Conservation (phyloP, 1,139 yeast genomes). For the Starmera stellimalicola region DNA sequence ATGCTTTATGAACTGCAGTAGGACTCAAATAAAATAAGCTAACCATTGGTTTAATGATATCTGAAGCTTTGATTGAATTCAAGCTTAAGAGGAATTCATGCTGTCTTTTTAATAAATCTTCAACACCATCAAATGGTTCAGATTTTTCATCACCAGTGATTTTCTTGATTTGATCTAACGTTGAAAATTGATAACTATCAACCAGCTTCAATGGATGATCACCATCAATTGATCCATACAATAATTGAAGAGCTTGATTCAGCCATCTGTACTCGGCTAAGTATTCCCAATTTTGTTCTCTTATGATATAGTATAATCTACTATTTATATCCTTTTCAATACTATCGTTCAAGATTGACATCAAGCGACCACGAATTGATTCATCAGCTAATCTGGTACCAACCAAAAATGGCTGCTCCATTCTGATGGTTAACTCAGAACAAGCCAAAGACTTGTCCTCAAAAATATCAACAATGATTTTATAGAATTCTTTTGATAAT, state of each 20-base stretch:
- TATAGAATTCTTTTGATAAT: conserved; percentile 73
- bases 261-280: conserved; percentile 92
- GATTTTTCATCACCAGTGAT: conserved; percentile 12
- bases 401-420: conserved; percentile 94
- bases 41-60: conserved; percentile 59
- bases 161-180: conserved; percentile 34
- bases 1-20: conserved; percentile 70
- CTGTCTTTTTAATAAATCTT: conserved; percentile 41
- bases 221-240: conserved; percentile 67
- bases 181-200: conserved; percentile 46
- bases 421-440: conserved; percentile 85
- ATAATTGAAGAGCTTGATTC: conserved; percentile 82
- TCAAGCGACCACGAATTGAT: conserved; percentile 63
- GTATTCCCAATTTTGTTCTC: conserved; percentile 96
- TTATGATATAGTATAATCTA: conserved; percentile 71
- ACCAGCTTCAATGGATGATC: conserved; percentile 37
- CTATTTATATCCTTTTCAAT: conserved; percentile 73
- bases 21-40: conserved; percentile 81
- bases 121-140: conserved; percentile 14
- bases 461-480: conserved; percentile 80
- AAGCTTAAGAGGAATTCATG: conserved; percentile 36
- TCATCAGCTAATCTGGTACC: conserved; percentile 85
- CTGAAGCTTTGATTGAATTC: conserved; percentile 42
- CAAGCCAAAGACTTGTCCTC: conserved; percentile 72
- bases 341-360: conserved; percentile 73